Base-by-base conservation (phyloP, 2,329 filamentous ascomycete genomes). In the Pseudogymnoascus sp. region DNA sequence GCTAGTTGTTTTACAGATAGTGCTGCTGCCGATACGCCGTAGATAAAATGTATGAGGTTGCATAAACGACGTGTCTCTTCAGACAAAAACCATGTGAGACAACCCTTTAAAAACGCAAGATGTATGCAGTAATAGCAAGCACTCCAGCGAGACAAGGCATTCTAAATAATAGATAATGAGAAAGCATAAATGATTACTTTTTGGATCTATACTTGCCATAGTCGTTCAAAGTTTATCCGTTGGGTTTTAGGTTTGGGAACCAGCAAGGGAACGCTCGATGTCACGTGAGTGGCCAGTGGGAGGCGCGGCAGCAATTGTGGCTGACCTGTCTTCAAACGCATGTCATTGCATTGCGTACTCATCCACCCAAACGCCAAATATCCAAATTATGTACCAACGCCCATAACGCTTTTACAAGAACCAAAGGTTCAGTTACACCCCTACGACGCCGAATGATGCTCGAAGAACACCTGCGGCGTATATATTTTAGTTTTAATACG, bases 291-390 rank as follows among this genome's bases (percentile, higher is more conserved):
- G 26, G 13, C 23, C 41, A 10, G 26, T 48, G 26, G 45, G 45
- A 52, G 45, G 45, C 26, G 45, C 26, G 26, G 26, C 26, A 52
- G 26, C 26, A 52, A 48, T 52, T 52, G 45, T 52, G 45, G 45
- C 45, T 10, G 45, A 33, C 45, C 33, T 52, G 45, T 30, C 41
- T 52, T 52, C 45, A 12, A 12, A 52, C 45, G 26, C 33, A 52
- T 30, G 45, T 52, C 45, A 52, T 52, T 52, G 45, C 45, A 52
- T 52, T 52, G 45, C 45, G 45, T 52, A 52, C 45, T 33, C 45
- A 8, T 52, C 45, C 26, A 30, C 41, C 23, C 26, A 33, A 52
- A 52, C 45, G 26, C 45, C 26, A 52, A 52, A 52, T 52, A 52
- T 52, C 8, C 45, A 18, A 23, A 52, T 52, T 30, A 52, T 52